Evolutionary conservation across 805 yeast genomes (phyloP).

Genomic region (Metschnikowia corniflorae): DNA sequence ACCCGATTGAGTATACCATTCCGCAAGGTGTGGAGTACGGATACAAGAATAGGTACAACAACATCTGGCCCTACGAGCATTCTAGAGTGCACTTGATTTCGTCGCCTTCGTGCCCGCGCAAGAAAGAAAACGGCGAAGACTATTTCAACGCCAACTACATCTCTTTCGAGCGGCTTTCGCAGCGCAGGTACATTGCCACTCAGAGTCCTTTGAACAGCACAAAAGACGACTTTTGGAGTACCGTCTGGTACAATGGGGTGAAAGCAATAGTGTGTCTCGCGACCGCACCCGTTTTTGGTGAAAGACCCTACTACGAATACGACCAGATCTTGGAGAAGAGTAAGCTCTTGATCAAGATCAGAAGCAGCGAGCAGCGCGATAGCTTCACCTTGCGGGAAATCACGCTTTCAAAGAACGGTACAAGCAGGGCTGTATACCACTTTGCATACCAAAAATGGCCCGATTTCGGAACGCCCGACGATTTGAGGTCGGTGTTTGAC

Average conservation of each 20-base stretch:
- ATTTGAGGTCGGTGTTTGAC: conserved; percentile 28
- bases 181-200: conserved; percentile 40
- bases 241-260: conserved; percentile 32
- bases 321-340: conserved; percentile 19
- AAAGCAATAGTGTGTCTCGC: conserved; percentile 37
- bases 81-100: conserved; percentile 62
- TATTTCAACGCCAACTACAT: conserved; percentile 47
- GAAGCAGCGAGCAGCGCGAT: conserved; percentile 7
- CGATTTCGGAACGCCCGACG: conserved; percentile 42
- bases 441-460: conserved; percentile 45
- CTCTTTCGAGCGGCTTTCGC: conserved; percentile 23
- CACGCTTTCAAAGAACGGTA: conserved; percentile 10
- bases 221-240: conserved; percentile 43
- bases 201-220: conserved; percentile 43
- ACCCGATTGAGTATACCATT: conserved; percentile 34
- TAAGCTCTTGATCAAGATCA: conserved; percentile 13
- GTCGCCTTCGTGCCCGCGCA: conserved; percentile 17
- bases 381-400: conserved; percentile 18
- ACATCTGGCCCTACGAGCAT: conserved; percentile 83
- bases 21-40: conserved; percentile 75
- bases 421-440: conserved; percentile 28
- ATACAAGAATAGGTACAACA: conserved; percentile 79
- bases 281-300: conserved; percentile 19
- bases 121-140: conserved; percentile 27
- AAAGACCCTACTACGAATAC: conserved; percentile 18